phyloP scores from a whole-genome alignment of 179 eudicot species.

The Beta corolliflora region DNA sequence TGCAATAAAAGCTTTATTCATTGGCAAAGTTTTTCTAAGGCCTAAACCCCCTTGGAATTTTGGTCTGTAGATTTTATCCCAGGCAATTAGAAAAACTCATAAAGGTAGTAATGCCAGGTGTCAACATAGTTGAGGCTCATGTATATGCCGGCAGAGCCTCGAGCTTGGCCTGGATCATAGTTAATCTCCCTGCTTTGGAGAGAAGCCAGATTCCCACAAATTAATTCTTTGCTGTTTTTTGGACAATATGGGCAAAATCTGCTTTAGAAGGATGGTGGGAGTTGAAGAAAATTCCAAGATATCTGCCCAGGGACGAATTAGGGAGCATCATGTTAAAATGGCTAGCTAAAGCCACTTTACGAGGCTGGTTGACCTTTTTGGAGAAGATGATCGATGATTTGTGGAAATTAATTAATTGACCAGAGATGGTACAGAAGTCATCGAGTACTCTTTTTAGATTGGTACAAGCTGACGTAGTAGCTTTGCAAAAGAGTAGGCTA shows the following conservation, averaged over 20 bases:
- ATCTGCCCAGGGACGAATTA: neutral
- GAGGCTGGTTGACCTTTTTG: neutral
- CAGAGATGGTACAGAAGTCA: neutral
- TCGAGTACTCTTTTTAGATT: neutral
- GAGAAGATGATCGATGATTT: neutral
- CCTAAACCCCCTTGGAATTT: too few relatives aligned
- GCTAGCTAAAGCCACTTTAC: neutral
- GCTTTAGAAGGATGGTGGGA: neutral
- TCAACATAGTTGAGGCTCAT: too few relatives aligned
- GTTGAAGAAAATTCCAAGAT: neutral
- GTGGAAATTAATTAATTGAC: neutral
- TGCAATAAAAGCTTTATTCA: too few relatives aligned
- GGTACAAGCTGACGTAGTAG: too few relatives aligned
- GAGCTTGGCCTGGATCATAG: neutral
- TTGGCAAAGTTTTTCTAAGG: too few relatives aligned
- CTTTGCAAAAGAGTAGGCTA: too few relatives aligned
- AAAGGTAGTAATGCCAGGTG: too few relatives aligned
- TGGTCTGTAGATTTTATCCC: too few relatives aligned
- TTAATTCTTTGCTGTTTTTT: neutral
- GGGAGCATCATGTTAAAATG: neutral
- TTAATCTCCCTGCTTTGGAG: neutral
- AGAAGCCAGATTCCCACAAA: neutral
- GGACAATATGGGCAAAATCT: neutral
- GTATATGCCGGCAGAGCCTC: neutral
- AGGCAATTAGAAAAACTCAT: too few relatives aligned